phyloP scores from a whole-genome alignment of 768 basidiomycete genomes.

The Serendipita indica region DNA sequence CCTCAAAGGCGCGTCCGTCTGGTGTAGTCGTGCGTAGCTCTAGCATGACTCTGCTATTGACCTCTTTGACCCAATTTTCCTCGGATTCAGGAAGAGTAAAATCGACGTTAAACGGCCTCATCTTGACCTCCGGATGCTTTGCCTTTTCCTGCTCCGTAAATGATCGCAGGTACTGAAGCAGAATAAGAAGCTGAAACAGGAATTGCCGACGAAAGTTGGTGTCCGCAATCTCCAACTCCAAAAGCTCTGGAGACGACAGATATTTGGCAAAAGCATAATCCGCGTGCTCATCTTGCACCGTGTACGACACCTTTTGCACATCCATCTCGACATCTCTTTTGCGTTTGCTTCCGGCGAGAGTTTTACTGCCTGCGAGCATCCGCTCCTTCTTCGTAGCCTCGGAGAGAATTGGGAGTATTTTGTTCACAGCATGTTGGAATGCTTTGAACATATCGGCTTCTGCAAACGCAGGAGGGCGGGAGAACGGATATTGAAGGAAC shows the following conservation, averaged over 20 bases:
- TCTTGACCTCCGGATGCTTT: conserved; percentile 34
- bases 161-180: conserved; percentile 58
- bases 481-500: conserved; percentile 76
- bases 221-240: conserved; percentile 85
- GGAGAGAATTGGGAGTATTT: conserved; percentile 62
- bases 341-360: conserved; percentile 35
- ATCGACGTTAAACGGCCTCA: conserved; percentile 71
- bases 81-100: conserved; percentile 57
- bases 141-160: conserved; percentile 58
- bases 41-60: conserved; percentile 36
- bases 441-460: conserved; percentile 38
- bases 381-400: conserved; percentile 81
- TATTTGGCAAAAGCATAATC: conserved; percentile 94
- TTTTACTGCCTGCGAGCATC: conserved; percentile 69
- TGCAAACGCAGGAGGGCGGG: conserved; percentile 58
- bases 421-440: conserved; percentile 57
- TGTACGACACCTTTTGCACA: conserved; percentile 20
- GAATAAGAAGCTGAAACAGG: conserved; percentile 59
- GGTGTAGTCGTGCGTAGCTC: conserved; percentile 62
- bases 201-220: conserved; percentile 88
- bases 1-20: conserved; percentile 59
- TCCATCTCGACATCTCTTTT: conserved; percentile 29
- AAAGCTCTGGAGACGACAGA: conserved; percentile 70
- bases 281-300: conserved; percentile 30
- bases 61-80: conserved; percentile 65